These are phyloP conservation scores for Mycena leptocephala DNA, from an alignment of 768 basidiomycete genomes.

Conservation along the genomic window DNA sequence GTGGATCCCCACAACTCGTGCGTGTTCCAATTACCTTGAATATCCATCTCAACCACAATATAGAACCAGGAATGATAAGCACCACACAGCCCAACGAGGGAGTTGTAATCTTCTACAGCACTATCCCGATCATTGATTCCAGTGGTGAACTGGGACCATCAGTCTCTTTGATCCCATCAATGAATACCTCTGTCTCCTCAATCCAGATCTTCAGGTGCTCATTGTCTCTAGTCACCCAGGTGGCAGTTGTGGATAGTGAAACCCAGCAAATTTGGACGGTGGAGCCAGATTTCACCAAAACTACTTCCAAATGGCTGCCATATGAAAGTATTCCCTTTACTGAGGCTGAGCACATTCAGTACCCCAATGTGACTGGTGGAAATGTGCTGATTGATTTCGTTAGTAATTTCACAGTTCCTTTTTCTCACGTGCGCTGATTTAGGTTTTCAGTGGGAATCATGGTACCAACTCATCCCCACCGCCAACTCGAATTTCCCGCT, in stretches of 20 bases:
- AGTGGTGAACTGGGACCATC: not conserved
- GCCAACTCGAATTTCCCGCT: not conserved
- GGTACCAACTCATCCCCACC: not conserved
- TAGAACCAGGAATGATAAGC: not conserved
- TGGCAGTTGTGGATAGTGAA: not conserved
- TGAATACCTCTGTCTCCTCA: not conserved
- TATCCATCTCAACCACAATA: not conserved
- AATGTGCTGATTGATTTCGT: not conserved
- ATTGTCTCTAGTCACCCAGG: not conserved
- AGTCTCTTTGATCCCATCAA: not conserved
- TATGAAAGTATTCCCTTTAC: not conserved
- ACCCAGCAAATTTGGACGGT: not conserved
- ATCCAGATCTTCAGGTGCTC: not conserved
- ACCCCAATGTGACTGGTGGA: not conserved
- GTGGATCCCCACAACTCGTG: not conserved
- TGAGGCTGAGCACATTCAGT: too few relatives aligned
- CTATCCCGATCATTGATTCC: not conserved
- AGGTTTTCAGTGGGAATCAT: not conserved
- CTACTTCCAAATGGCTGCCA: not conserved
- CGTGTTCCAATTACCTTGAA: not conserved
- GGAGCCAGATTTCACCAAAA: not conserved
- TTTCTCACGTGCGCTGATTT: not conserved
- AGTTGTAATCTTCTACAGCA: not conserved
- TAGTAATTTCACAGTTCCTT: not conserved
- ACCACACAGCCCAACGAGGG: not conserved